Conservation (phyloP, 352 stramenopile species). For the Globisporangium nagaii region DNA sequence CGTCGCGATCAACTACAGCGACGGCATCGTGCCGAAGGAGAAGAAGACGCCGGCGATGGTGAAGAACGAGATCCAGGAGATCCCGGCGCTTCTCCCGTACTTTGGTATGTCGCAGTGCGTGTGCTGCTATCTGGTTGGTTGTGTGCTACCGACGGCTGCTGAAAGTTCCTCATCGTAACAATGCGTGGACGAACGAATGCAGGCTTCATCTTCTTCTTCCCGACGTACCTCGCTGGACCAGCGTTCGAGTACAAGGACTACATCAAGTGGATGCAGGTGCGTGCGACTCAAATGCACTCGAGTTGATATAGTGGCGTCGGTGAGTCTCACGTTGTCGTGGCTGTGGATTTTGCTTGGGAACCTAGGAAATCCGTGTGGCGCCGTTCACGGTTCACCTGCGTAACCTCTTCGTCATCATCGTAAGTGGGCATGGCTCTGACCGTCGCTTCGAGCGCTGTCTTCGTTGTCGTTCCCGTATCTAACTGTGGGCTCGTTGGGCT, state of each 20-base stretch:
- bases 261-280: conserved; percentile 70
- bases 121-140: not conserved
- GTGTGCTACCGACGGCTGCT: too few relatives aligned
- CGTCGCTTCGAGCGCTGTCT: too few relatives aligned
- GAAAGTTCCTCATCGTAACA: not conserved
- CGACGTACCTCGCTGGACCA: conserved; percentile 79
- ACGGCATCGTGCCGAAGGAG: conserved; percentile 61
- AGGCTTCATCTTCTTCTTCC: conserved; percentile 88
- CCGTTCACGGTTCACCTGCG: conserved; percentile 58
- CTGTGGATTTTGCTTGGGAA: too few relatives aligned
- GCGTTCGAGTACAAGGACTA: conserved; percentile 86
- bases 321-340: too few relatives aligned
- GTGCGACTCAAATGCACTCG: too few relatives aligned
- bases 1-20: conserved; percentile 79
- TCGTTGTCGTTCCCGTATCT: not conserved
- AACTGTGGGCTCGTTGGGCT: too few relatives aligned
- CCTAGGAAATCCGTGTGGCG: conserved; percentile 56
- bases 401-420: conserved; percentile 72
- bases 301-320: too few relatives aligned
- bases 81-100: conserved; percentile 64
- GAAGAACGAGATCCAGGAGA: conserved; percentile 63
- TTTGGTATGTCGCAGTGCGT: conserved; percentile 32
- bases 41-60: conserved; percentile 67
- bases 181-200: not conserved
- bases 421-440: conserved; percentile 23